Evolutionary conservation across 2,329 filamentous ascomycete genomes (phyloP).

Genomic region (Magnaporthiopsis rhizophila): DNA sequence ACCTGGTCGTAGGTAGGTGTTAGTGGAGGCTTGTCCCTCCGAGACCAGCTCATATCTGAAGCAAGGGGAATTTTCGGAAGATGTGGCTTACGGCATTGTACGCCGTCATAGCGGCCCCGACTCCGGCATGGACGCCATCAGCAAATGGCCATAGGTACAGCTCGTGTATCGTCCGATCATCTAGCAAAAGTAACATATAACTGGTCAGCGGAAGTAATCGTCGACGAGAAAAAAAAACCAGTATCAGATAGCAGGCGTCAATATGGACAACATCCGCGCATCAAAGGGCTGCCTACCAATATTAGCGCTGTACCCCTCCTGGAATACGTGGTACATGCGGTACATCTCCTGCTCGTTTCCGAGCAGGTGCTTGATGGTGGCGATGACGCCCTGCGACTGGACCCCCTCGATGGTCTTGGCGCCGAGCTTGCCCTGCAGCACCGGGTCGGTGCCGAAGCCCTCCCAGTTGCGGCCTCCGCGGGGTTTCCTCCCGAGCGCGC

Average conservation of each 20-base stretch:
- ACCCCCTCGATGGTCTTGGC: constrained; percentile 70
- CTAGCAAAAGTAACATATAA: constrained; percentile 20
- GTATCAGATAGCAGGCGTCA: constrained; percentile 28
- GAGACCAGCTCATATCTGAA: no score
- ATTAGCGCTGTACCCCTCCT: constrained; percentile 46
- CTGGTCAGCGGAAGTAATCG: neutral
- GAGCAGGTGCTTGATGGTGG: constrained; percentile 72
- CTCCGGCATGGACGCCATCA: constrained; percentile 61
- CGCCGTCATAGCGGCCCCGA: constrained; percentile 56
- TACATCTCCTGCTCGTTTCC: constrained; percentile 59
- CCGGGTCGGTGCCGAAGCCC: constrained; percentile 62
- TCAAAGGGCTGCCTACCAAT: constrained; percentile 48
- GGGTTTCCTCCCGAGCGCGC: constrained; percentile 64
- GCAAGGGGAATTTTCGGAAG: neutral
- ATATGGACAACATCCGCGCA: constrained; percentile 37
- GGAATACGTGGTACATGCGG: constrained; percentile 46
- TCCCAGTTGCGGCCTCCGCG: constrained; percentile 71
- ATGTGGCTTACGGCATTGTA: constrained; percentile 43
- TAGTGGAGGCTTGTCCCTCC: neutral
- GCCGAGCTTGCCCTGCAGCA: constrained; percentile 63
- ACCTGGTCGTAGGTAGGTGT: constrained; percentile 36
- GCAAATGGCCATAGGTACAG: constrained; percentile 73
- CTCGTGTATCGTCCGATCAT: constrained; percentile 69
- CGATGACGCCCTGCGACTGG: constrained; percentile 73
- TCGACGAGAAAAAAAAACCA: neutral